These are phyloP conservation scores for Babesia gibsoni DNA, from an alignment of 169 alveolate species.

Conservation along the genomic window DNA sequence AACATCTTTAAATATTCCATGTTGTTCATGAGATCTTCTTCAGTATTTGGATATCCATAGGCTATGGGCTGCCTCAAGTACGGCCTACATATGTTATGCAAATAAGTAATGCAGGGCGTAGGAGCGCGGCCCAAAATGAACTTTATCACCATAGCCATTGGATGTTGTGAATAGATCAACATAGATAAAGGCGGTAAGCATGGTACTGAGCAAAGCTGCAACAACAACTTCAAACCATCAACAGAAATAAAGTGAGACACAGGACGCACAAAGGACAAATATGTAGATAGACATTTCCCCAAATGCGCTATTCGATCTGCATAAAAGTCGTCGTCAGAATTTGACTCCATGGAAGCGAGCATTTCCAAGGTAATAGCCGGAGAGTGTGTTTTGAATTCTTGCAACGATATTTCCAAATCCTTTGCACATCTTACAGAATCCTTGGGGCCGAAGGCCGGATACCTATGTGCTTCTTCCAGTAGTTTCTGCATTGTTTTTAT, in stretches of 20 bases:
- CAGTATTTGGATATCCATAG: background rate
- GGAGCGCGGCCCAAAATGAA: slow-evolving; percentile 33
- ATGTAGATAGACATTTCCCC: slow-evolving; percentile 60
- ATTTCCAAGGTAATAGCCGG: slow-evolving; percentile 43
- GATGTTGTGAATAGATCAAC: slow-evolving; percentile 58
- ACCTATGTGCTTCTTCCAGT: slow-evolving; percentile 37
- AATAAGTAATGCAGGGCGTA: slow-evolving; percentile 38
- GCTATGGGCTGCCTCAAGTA: slow-evolving; percentile 6
- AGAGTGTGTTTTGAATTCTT: slow-evolving; percentile 27
- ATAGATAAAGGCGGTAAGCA: slow-evolving; percentile 59
- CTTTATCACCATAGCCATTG: slow-evolving; percentile 41
- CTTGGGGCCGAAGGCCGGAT: slow-evolving; percentile 42
- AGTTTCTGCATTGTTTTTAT: slow-evolving; percentile 31
- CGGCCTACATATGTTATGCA: slow-evolving; percentile 31
- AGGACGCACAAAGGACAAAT: slow-evolving; percentile 24
- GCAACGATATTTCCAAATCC: slow-evolving; percentile 8
- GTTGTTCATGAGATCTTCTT: background rate
- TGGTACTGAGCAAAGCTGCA: slow-evolving; percentile 58
- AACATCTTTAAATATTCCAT: slow-evolving; percentile 24
- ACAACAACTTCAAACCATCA: slow-evolving; percentile 50
- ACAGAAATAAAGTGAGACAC: slow-evolving; percentile 37
- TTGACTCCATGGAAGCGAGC: slow-evolving; percentile 26
- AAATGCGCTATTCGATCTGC: slow-evolving; percentile 63
- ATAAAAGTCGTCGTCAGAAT: slow-evolving; percentile 24
- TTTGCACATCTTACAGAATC: slow-evolving; percentile 12